These are phyloP conservation scores for Backusella liffmaniae DNA, from an alignment of 192 early-diverging fungal species.

Conservation along the genomic window DNA sequence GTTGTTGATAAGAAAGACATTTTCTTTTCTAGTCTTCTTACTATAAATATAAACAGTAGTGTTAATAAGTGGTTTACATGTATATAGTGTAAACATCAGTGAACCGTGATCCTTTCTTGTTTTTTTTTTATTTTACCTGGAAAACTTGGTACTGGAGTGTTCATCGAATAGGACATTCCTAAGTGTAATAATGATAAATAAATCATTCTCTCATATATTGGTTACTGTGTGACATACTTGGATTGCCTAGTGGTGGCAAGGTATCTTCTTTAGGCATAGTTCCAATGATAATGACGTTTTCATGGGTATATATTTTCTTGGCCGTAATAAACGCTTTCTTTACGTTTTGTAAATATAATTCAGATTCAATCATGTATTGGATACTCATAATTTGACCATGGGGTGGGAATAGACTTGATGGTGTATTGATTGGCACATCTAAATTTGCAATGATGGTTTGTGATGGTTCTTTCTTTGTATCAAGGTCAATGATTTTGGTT, in stretches of 20 bases:
- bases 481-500: neutral
- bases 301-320: neutral
- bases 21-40: neutral
- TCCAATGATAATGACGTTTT: conserved; percentile 7
- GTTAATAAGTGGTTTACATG: neutral
- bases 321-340: neutral
- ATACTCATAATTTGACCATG: neutral
- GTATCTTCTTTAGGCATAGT: neutral
- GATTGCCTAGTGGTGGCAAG: neutral
- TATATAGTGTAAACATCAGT: neutral
- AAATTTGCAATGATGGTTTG: neutral
- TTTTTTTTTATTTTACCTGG: neutral
- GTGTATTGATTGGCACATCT: neutral
- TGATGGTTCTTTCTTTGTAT: neutral
- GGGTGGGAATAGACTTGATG: neutral
- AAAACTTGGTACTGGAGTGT: neutral
- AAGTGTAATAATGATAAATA: neutral
- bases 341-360: neutral
- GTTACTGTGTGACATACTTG: neutral
- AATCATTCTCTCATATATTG: neutral
- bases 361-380: conserved; percentile 2
- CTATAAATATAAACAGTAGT: neutral
- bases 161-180: neutral
- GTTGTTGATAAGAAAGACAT: neutral
- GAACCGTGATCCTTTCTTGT: neutral